Evolutionary conservation across 257 asterid genomes (phyloP).

Genomic region (Przewalskia tangutica): DNA sequence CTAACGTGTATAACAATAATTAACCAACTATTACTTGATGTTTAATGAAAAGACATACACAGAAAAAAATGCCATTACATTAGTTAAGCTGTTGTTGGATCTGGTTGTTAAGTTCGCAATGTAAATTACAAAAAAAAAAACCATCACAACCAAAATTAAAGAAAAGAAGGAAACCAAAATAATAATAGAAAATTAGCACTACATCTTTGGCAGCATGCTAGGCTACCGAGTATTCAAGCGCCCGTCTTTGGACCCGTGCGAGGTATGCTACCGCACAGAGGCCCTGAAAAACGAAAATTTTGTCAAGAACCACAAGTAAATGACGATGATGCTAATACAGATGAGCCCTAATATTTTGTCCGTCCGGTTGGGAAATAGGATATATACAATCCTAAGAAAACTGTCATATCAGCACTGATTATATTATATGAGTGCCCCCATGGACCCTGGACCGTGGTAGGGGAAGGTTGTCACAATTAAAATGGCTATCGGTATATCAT

Average conservation of each 20-base stretch:
- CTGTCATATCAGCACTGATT: not conserved
- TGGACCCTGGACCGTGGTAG: not conserved
- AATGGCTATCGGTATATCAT: not conserved
- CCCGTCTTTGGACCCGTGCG: too few relatives aligned
- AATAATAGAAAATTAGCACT: not conserved
- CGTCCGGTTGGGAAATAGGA: not conserved
- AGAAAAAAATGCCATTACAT: not conserved
- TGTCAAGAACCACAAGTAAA: too few relatives aligned
- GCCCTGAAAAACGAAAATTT: too few relatives aligned
- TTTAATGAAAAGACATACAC: not conserved
- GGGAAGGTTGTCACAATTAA: not conserved
- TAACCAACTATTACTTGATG: not conserved
- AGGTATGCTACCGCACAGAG: too few relatives aligned
- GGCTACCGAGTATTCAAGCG: too few relatives aligned
- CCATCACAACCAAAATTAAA: not conserved
- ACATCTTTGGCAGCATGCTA: not conserved
- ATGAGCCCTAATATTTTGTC: not conserved
- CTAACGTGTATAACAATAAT: not conserved
- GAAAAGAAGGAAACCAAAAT: not conserved
- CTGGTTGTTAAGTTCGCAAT: not conserved
- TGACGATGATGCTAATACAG: too few relatives aligned
- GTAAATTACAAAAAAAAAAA: not conserved
- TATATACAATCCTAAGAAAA: not conserved
- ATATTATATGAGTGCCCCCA: not conserved
- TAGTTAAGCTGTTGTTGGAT: conserved; percentile 1